Percentiles rank a stretch among this genome's conserved stretches.
Conservation (phyloP, 1,139 yeast species). For the Spathaspora jeffriesii region DNA sequence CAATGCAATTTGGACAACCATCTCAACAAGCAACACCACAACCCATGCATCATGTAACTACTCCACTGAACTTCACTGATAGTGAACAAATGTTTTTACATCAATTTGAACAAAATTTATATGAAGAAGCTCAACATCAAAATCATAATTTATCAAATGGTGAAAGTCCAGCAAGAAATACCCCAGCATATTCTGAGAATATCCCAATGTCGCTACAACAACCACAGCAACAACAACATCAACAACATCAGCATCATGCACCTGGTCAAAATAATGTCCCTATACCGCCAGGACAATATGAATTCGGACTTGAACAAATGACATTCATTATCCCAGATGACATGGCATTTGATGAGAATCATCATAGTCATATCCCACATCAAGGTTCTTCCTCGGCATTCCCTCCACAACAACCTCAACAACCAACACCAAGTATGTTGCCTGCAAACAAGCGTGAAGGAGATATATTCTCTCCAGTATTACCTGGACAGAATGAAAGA, state of each 20-base stretch:
- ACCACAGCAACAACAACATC: conserved; percentile 11
- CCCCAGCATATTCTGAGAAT: conserved; percentile 14
- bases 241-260: conserved; percentile 10
- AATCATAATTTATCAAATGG: conserved; percentile 10
- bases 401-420: conserved; percentile 31
- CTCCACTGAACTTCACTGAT: conserved; percentile 17
- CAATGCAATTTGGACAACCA: conserved; percentile 6
- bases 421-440: conserved; percentile 27
- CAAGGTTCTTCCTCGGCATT: conserved; percentile 28
- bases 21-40: conserved; percentile 12
- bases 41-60: conserved; percentile 6
- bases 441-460: conserved; percentile 19
- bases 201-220: conserved; percentile 12
- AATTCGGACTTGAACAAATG: conserved; percentile 27
- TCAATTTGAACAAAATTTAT: conserved; percentile 26
- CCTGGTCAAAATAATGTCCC: conserved; percentile 8
- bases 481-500: conserved; percentile 46
- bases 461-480: conserved; percentile 31
- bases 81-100: conserved; percentile 25
- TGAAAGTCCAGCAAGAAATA: conserved; percentile 8
- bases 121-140: conserved; percentile 15
- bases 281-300: conserved; percentile 17
- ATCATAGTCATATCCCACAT: conserved; percentile 7
- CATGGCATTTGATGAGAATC: conserved; percentile 18
- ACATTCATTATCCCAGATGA: conserved; percentile 31